Evolutionary conservation across 2,329 filamentous ascomycete species (phyloP).

Genomic region (Juglanconis oblonga): DNA sequence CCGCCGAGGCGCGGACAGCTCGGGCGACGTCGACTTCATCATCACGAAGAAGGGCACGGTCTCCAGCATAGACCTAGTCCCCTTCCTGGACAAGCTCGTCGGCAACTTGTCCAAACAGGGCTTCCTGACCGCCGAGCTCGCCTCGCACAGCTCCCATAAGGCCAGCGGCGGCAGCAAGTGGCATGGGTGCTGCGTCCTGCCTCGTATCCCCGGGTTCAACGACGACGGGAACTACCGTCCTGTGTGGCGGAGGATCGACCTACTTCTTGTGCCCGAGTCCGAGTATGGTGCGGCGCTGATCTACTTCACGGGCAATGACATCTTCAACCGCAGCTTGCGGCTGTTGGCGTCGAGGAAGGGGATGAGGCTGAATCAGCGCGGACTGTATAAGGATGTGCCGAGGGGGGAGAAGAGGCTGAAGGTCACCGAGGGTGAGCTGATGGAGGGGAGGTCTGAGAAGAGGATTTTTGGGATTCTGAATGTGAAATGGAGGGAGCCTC

Average conservation of each 20-base stretch:
- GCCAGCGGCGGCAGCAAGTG: conserved; percentile 67
- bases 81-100: conserved; percentile 63
- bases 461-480: conserved; percentile 78
- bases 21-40: conserved; percentile 81
- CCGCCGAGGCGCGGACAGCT: conserved; percentile 70
- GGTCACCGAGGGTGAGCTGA: conserved; percentile 63
- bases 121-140: conserved; percentile 71
- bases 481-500: conserved; percentile 79
- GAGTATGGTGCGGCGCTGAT: conserved; percentile 82
- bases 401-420: conserved; percentile 56
- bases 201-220: conserved; percentile 34
- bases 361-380: conserved; percentile 82
- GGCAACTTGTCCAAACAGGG: conserved; percentile 53
- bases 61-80: conserved; percentile 53
- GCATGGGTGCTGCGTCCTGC: conserved; percentile 80
- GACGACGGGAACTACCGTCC: conserved; percentile 31
- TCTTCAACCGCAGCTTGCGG: conserved; percentile 86
- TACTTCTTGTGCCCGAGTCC: conserved; percentile 75
- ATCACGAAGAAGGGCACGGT: conserved; percentile 65
- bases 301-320: conserved; percentile 96
- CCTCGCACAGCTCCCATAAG: conserved; percentile 45
- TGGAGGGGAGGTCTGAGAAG: conserved; percentile 74
- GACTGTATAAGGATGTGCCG: conserved; percentile 70
- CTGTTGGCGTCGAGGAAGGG: conserved; percentile 72
- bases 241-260: conserved; percentile 78